Percentiles rank a stretch among this genome's conserved stretches.
Evolutionary conservation across 352 stramenopile species (phyloP).

Genomic region (Elongisporangium prolatum): DNA sequence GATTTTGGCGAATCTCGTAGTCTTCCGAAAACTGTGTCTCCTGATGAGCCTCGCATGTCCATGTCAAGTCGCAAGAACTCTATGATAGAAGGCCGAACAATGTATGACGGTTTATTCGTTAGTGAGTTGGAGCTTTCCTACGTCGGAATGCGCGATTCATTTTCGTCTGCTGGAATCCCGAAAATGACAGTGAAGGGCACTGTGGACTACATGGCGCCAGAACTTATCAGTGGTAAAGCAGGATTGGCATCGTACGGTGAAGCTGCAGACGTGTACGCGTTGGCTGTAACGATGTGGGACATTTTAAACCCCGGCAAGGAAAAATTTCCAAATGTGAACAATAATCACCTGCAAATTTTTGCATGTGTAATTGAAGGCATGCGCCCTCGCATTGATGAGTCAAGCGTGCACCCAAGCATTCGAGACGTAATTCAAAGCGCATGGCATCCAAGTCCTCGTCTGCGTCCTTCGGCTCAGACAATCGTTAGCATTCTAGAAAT

Average conservation of each 20-base stretch:
- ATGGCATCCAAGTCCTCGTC: constrained; percentile 12
- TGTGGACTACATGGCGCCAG: constrained; percentile 70
- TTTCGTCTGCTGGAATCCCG: constrained; percentile 11
- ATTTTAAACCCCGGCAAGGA: constrained; percentile 43
- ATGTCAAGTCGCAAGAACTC: not conserved
- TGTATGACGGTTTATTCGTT: not conserved
- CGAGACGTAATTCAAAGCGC: constrained; percentile 16
- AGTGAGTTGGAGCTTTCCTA: not conserved
- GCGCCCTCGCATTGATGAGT: constrained; percentile 15
- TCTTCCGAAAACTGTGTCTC: constrained; percentile 12
- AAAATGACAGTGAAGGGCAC: constrained; percentile 68
- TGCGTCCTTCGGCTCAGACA: constrained; percentile 15
- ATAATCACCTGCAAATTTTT: constrained; percentile 39
- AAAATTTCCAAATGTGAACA: constrained; percentile 34
- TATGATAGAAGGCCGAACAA: not conserved
- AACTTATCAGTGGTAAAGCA: constrained; percentile 50
- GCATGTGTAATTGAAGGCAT: constrained; percentile 30
- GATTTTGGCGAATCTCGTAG: constrained; percentile 65
- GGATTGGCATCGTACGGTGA: constrained; percentile 51
- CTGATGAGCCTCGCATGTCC: not conserved
- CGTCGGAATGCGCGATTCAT: not conserved
- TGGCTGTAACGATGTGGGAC: constrained; percentile 66
- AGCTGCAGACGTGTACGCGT: constrained; percentile 64
- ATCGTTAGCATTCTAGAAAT: constrained; percentile 22
- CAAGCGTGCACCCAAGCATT: constrained; percentile 16